A percentile compares a stretch with the other conserved stretches of the same genome.
These are phyloP conservation scores for Naganishia sp. DNA, from an alignment of 1,284 basidiomycete species.

Conservation along the genomic window DNA sequence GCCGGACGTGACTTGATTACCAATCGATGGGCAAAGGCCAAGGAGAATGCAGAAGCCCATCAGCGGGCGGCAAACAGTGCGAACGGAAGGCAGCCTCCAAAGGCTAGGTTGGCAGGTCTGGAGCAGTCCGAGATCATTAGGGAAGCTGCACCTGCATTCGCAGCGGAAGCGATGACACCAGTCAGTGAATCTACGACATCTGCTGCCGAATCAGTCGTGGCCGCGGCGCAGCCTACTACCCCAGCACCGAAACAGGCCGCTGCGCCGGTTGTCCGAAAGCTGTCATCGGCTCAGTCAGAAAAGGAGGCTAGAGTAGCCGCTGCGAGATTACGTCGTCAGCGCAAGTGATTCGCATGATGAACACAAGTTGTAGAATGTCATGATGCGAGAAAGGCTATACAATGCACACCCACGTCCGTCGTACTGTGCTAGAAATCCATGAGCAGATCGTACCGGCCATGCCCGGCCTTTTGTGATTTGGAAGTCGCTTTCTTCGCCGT, in stretches of 20 bases:
- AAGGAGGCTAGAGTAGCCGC: slow-evolving; percentile 22
- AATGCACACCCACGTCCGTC: neutral
- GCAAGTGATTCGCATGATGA: slow-evolving; percentile 4
- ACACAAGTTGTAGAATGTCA: slow-evolving; percentile 9
- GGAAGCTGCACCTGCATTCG: slow-evolving; percentile 20
- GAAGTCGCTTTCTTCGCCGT: slow-evolving; percentile 6
- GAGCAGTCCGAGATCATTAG: slow-evolving; percentile 26
- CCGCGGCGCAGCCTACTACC: neutral
- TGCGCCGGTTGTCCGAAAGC: slow-evolving; percentile 5
- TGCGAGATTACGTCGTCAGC: slow-evolving; percentile 23
- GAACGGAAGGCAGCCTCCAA: neutral
- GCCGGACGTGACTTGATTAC: slow-evolving; percentile 17
- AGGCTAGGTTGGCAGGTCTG: slow-evolving; percentile 6
- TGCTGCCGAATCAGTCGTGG: neutral
- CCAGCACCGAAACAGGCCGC: neutral
- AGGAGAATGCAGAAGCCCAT: slow-evolving; percentile 19
- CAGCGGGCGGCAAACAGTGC: neutral
- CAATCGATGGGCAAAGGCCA: slow-evolving; percentile 25
- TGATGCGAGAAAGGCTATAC: slow-evolving; percentile 2
- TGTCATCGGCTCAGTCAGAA: slow-evolving; percentile 22
- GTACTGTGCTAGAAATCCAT: slow-evolving; percentile 6
- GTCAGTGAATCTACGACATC: neutral
- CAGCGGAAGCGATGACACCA: neutral
- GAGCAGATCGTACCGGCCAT: slow-evolving; percentile 18
- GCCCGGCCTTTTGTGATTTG: neutral